Evolutionary conservation across 78 protist species (phyloP), one percentile per base, ranked within the genome.

Genomic region (Pigoraptor vietnamica): DNA sequence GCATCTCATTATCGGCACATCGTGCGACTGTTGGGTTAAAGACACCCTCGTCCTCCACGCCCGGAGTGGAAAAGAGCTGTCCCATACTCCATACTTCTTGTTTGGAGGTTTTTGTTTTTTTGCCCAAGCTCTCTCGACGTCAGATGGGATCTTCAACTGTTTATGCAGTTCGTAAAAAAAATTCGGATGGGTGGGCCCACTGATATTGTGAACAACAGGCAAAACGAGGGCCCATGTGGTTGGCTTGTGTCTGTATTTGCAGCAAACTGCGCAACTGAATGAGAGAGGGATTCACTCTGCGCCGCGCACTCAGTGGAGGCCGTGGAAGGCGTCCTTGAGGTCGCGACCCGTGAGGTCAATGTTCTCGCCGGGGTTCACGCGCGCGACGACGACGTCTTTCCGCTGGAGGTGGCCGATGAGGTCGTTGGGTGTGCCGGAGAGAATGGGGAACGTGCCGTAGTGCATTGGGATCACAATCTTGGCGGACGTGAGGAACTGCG

Each of bases 391-490:
- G 79, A 88, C 90, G 37, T 39, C 36, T 67, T 88, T 88, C 56
- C 82, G 81, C 82, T 39, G 33, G 36, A 90, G 81, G 34, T 55
- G 87, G 39, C 34, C 39, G 35, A 36, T 67, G 38, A 91, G 88
- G 39, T 91, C 86, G 48, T 89, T 86, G 19, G 92, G 92, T 10
- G 56, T 91, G 48, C 92, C 92, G 14, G 92, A 6, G 0, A 91
- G 88, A 6, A 25, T 1, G 21, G 92, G 92, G 55, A 91, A 91
- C 35, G 92, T 91, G 40, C 92, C 92, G 89, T 48, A 91, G n/a
- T 91, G 92, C 92, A 91, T 91, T 1, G 92, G 92, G 32, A 91
- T 21, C 19, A 91, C 92, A 24, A 37, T 91, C n/a, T 82, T 79
- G 40, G 40, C 84, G 23, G 81, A 24, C 37, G 48, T 2, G 35